Evolutionary conservation across 768 basidiomycete genomes (phyloP), one percentile per base, ranked within the genome.

Genomic region (Plicaturopsis crispa): DNA sequence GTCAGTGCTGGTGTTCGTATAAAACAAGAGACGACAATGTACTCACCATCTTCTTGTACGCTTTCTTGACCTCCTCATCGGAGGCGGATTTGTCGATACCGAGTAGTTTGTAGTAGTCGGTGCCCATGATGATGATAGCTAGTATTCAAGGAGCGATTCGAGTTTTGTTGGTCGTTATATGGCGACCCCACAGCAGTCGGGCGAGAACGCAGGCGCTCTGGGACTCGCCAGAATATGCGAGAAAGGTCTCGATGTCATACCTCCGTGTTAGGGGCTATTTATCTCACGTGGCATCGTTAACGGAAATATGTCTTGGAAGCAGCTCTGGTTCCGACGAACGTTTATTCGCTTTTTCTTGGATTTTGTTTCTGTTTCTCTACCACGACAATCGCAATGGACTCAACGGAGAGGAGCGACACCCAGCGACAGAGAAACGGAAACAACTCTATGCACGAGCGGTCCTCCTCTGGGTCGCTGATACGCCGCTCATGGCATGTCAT

Each of bases 51-150:
- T 92, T 92, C 75, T 92, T 93, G 73, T 91, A 93, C 1, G 87
- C 93, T 50, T 80, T 85, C 64, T 96, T 97, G 54, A 98, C 84
- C 7, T 84, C 81, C 52, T 93, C 87, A 6, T 91, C 89, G 1
- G 60, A 59, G 31, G 92, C 94, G 31, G 65, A 63, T 59, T 76
- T 85, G 48, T 65, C 60, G 38, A 97, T 55, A 45, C 85, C 90
- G 17, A 97, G 70, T 1, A 78, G 61, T 51, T 80, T 75, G 77
- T 97, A 97, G 65, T 93, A 97, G 68, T 94, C 87, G 51, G 70
- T 67, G 45, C 85, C 87, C 84, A 88, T 89, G 31, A 42, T 62
- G 8, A 14, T 28, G 26, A 28, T n/a, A n/a, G n/a, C n/a, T n/a
- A n/a, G n/a, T n/a, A n/a, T n/a, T n/a, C n/a, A n/a, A n/a, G n/a